These are phyloP conservation scores for Talaromyces sp. DNA, from an alignment of 2,329 filamentous ascomycete species.

Conservation along the genomic window DNA sequence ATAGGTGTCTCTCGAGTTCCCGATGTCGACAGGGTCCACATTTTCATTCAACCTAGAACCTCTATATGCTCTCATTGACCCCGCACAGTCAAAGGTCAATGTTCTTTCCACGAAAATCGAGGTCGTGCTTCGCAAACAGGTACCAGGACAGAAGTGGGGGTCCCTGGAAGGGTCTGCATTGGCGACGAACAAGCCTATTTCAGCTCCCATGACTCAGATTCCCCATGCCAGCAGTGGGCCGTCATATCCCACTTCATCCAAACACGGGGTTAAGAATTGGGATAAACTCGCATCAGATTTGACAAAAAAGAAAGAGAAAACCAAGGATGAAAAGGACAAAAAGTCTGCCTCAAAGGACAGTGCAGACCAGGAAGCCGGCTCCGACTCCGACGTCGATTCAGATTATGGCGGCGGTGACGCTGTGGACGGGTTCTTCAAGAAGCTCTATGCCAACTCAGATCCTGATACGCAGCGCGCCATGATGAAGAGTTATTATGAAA, in stretches of 20 bases:
- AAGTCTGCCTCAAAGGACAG: conserved; percentile 21
- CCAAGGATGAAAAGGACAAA: conserved; percentile 19
- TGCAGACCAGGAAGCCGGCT: conserved; percentile 26
- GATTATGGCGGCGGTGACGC: conserved; percentile 53
- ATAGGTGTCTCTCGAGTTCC: conserved; percentile 55
- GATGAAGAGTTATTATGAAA: conserved; percentile 96
- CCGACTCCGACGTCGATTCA: conserved; percentile 50
- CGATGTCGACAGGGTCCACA: conserved; percentile 45
- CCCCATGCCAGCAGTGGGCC: conserved; percentile 38
- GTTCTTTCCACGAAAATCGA: conserved; percentile 78
- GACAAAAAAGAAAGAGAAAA: conserved; percentile 32
- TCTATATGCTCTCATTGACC: conserved; percentile 62
- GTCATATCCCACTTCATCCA: conserved; percentile 81
- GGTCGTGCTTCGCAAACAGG: conserved; percentile 64
- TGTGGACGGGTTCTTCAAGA: conserved; percentile 83
- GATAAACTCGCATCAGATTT: conserved; percentile 64
- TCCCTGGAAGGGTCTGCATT: conserved; percentile 46
- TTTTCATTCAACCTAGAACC: conserved; percentile 61
- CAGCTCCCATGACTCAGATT: conserved; percentile 14
- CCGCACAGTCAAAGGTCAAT: conserved; percentile 53
- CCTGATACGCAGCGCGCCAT: conserved; percentile 84
- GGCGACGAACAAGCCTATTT: conserved; percentile 7
- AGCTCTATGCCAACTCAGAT: conserved; percentile 70
- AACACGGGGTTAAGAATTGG: conserved; percentile 82
- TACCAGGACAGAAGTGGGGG: conserved; percentile 63